Evolutionary conservation across 495 filamentous ascomycete genomes (phyloP).

Genomic region (Penicillium ucsense): DNA sequence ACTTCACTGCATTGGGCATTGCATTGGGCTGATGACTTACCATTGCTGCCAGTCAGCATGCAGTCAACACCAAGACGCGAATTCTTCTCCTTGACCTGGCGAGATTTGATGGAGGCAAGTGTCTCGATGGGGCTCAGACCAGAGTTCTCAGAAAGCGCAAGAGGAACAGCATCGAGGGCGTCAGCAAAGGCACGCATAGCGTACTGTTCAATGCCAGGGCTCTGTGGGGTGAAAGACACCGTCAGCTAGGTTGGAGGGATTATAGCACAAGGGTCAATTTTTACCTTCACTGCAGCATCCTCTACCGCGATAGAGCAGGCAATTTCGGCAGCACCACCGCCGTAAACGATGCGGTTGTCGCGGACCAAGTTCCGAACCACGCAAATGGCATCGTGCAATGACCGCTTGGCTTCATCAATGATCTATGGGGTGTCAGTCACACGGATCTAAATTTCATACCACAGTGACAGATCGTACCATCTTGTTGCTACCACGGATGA

Average conservation of each 20-base stretch:
- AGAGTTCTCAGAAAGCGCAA: conserved; percentile 95
- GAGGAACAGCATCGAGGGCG: conserved; percentile 88
- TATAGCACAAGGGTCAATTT: no score
- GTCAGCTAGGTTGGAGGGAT: no score
- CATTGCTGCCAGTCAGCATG: conserved; percentile 87
- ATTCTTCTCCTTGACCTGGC: conserved; percentile 87
- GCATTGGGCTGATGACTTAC: conserved; percentile 28
- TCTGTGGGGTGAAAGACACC: conserved; percentile 30
- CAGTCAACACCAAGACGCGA: conserved; percentile 88
- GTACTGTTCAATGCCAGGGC: conserved; percentile 92
- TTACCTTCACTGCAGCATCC: conserved; percentile 79
- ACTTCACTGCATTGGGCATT: background rate
- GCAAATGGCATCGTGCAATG: conserved; percentile 93
- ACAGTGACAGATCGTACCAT: conserved; percentile 51
- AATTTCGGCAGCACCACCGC: conserved; percentile 94
- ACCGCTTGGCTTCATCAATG: conserved; percentile 97
- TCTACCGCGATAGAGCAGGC: conserved; percentile 95
- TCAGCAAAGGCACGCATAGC: conserved; percentile 97
- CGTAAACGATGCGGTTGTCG: conserved; percentile 98
- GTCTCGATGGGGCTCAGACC: conserved; percentile 93
- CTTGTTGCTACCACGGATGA: conserved; percentile 97
- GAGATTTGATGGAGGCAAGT: conserved; percentile 85
- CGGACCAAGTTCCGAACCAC: conserved; percentile 93
- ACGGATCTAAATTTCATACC: no score
- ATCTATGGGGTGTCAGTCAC: conserved; percentile 45